phyloP scores from a whole-genome alignment of 345 rosid genomes.

The Gossypium bickii region DNA sequence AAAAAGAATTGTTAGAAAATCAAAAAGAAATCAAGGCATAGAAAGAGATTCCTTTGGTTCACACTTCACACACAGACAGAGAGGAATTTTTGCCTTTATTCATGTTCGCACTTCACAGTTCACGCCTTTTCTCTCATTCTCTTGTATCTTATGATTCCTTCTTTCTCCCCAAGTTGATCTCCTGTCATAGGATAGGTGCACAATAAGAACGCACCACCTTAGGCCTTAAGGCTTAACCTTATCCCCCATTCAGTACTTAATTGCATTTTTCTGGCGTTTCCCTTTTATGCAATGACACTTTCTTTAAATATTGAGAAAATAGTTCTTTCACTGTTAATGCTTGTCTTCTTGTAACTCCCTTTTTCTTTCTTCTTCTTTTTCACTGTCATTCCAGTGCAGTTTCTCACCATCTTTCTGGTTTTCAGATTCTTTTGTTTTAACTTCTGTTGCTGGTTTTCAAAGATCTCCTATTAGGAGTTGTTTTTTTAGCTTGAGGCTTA shows the following conservation, averaged over 20 bases:
- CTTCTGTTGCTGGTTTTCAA: slow-evolving; percentile 15
- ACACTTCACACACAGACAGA: neutral
- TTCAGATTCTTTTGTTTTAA: neutral
- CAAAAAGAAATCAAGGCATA: slow-evolving; percentile 13
- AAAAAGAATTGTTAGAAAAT: slow-evolving; percentile 8
- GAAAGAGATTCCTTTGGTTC: slow-evolving; percentile 32
- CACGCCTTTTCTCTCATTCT: slow-evolving; percentile 6
- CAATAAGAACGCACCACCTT: neutral
- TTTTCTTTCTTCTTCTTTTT: slow-evolving; percentile 1
- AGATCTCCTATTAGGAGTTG: slow-evolving; percentile 22
- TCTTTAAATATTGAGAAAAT: neutral
- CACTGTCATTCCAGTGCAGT: slow-evolving; percentile 8
- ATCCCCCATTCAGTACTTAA: neutral
- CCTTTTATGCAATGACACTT: slow-evolving; percentile 5
- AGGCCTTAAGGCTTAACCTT: neutral
- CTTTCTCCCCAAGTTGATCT: slow-evolving; percentile 29
- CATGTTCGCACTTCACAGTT: slow-evolving; percentile 18
- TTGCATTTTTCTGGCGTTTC: neutral
- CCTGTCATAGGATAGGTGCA: neutral
- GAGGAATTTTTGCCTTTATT: slow-evolving; percentile 22
- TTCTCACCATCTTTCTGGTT: slow-evolving; percentile 10
- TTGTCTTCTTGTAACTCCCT: slow-evolving; percentile 19
- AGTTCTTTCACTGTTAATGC: slow-evolving; percentile 19
- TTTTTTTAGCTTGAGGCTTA: slow-evolving; percentile 12
- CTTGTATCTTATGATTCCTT: slow-evolving; percentile 20